A percentile compares a stretch with the other conserved stretches of the same genome.
Evolutionary conservation across 2,329 filamentous ascomycete genomes (phyloP).

Genomic region (Cladosporium oxysporum): DNA sequence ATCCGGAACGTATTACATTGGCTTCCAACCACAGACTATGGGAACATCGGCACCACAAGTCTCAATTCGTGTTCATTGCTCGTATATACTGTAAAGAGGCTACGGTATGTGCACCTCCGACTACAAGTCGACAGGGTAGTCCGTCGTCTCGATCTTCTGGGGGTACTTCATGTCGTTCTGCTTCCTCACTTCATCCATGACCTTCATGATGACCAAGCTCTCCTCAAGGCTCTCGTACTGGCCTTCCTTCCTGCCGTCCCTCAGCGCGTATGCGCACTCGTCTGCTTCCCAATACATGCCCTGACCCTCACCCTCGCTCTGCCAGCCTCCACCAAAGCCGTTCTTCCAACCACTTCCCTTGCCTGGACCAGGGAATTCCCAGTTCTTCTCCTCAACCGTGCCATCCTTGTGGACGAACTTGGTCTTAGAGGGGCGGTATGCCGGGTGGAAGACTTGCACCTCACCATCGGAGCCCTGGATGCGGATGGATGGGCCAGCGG

Average conservation of each 20-base stretch:
- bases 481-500: conserved; percentile 67
- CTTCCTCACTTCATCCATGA: conserved; percentile 68
- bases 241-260: conserved; percentile 77
- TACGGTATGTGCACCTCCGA: not conserved
- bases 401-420: conserved; percentile 43
- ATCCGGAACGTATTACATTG: not conserved
- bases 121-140: conserved; percentile 51
- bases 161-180: conserved; percentile 65
- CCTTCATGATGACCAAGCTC: conserved; percentile 82
- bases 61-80: not conserved
- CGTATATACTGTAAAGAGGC: not conserved
- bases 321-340: conserved; percentile 45
- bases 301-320: conserved; percentile 63
- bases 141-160: conserved; percentile 63
- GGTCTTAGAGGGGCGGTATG: conserved; percentile 64
- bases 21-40: not conserved
- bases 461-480: conserved; percentile 81
- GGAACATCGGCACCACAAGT: not conserved
- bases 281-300: conserved; percentile 92
- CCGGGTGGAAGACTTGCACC: conserved; percentile 74
- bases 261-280: conserved; percentile 71
- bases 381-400: conserved; percentile 51
- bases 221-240: conserved; percentile 69
- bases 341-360: conserved; percentile 50
- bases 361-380: conserved; percentile 49